Percentiles rank a stretch among this genome's conserved stretches.
Evolutionary conservation across 2,329 filamentous ascomycete species (phyloP).

Genomic region (Cladophialophora bantiana): DNA sequence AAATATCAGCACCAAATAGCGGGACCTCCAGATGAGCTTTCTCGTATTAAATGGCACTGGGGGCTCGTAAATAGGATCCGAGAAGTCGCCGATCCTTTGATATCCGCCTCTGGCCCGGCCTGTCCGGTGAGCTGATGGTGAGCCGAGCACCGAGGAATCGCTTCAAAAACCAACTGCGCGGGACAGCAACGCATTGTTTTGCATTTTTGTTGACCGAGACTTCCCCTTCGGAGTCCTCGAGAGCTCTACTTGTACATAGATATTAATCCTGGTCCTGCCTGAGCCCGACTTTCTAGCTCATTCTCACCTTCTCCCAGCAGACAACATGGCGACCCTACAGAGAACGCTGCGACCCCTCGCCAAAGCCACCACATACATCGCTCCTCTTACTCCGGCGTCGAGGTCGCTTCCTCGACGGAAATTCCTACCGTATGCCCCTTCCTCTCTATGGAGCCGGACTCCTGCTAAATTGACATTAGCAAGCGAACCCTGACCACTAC

Average conservation of each 20-base stretch:
- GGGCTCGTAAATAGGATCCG: slow-evolving; percentile 16
- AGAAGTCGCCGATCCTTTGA: slow-evolving; percentile 13
- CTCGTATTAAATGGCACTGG: background rate
- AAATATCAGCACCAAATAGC: too few relatives aligned
- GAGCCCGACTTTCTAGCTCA: background rate
- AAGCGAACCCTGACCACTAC: slow-evolving; percentile 46
- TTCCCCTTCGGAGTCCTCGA: slow-evolving; percentile 4
- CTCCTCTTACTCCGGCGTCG: slow-evolving; percentile 19
- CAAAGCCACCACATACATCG: slow-evolving; percentile 24
- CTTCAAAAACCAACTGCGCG: background rate
- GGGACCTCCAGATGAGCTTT: background rate
- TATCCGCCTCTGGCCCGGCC: slow-evolving; percentile 13
- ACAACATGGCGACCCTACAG: slow-evolving; percentile 57
- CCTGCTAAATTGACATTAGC: slow-evolving; percentile 19
- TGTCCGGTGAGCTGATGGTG: background rate
- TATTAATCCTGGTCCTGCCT: background rate
- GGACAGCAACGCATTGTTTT: background rate
- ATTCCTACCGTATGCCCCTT: slow-evolving; percentile 48
- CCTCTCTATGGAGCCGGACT: slow-evolving; percentile 32
- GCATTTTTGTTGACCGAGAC: slow-evolving; percentile 11
- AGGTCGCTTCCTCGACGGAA: slow-evolving; percentile 26
- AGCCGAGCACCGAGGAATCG: slow-evolving; percentile 23
- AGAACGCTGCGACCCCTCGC: slow-evolving; percentile 53
- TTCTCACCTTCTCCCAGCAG: background rate
- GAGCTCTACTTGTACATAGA: background rate